Conservation (phyloP, 2,329 filamentous ascomycete species). For the Pseudovirgaria hyperparasitica region DNA sequence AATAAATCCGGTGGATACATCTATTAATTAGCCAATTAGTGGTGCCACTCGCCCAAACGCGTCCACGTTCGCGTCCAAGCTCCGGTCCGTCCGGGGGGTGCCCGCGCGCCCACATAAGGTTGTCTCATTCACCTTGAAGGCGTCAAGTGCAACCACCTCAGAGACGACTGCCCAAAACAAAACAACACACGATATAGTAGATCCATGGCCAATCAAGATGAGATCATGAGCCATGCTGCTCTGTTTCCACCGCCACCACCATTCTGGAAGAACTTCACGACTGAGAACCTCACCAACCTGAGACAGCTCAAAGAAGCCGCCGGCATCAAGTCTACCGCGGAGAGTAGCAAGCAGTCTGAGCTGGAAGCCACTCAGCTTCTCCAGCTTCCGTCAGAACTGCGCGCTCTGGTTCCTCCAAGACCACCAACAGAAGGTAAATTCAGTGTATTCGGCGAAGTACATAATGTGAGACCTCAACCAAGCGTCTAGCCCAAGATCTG, state of each 20-base stretch:
- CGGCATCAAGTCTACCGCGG: slow-evolving; percentile 5
- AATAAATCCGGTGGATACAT: no score
- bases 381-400: slow-evolving; percentile 56
- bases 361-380: slow-evolving; percentile 16
- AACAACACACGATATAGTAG: no score
- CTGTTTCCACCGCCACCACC: slow-evolving; percentile 78
- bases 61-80: no score
- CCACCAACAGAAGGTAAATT: slow-evolving; percentile 61
- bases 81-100: no score
- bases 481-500: slow-evolving; percentile 3
- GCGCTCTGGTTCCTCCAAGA: slow-evolving; percentile 67
- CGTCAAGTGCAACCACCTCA: no score
- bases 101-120: no score
- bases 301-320: slow-evolving; percentile 33
- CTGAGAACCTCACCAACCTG: slow-evolving; percentile 54
- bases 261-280: slow-evolving; percentile 81
- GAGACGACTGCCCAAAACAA: no score
- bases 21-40: no score
- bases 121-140: no score
- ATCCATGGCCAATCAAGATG: slow-evolving; percentile 50
- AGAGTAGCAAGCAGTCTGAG: slow-evolving; percentile 9
- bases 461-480: slow-evolving; percentile 34
- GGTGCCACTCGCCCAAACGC: no score
- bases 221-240: slow-evolving; percentile 34
- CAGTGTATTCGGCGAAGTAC: slow-evolving; percentile 58